phyloP scores from a whole-genome alignment of 1,139 yeast genomes.

The Sugiyamaella japonica region DNA sequence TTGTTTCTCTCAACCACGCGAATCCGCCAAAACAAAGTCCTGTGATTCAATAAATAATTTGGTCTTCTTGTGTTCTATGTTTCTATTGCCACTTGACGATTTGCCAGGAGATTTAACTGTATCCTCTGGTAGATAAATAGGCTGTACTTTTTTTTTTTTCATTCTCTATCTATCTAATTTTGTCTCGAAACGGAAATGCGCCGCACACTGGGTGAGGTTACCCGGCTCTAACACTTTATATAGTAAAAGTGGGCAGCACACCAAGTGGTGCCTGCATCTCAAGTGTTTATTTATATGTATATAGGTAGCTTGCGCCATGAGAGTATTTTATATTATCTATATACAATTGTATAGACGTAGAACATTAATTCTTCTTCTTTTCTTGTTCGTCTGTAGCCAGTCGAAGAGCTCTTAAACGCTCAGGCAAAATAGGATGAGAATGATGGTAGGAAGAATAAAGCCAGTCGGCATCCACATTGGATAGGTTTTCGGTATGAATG shows the following conservation, averaged over 20 bases:
- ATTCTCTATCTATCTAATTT: neutral
- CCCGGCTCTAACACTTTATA: too few relatives aligned
- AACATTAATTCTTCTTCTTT: slow-evolving; percentile 16
- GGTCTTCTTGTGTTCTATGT: too few relatives aligned
- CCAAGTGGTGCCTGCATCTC: too few relatives aligned
- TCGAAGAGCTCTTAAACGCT: slow-evolving; percentile 71
- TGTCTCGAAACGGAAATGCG: slow-evolving; percentile 8
- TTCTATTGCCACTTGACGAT: neutral
- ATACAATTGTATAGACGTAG: neutral
- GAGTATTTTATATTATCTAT: neutral
- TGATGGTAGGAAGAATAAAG: slow-evolving; percentile 84
- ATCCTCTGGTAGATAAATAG: neutral
- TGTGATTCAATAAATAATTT: too few relatives aligned
- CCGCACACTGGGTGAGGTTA: neutral
- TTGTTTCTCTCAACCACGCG: too few relatives aligned
- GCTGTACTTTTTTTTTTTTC: neutral
- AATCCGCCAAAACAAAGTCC: too few relatives aligned
- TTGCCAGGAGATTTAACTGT: neutral
- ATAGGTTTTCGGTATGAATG: slow-evolving; percentile 75
- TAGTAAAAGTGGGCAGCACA: too few relatives aligned
- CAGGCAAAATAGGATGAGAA: slow-evolving; percentile 88
- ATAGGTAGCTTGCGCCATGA: too few relatives aligned
- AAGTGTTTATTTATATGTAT: too few relatives aligned
- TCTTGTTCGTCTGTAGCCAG: slow-evolving; percentile 29
- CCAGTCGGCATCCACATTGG: slow-evolving; percentile 85